Evolutionary conservation across 1,284 basidiomycete species (phyloP).

Genomic region (Coniophora puteana): DNA sequence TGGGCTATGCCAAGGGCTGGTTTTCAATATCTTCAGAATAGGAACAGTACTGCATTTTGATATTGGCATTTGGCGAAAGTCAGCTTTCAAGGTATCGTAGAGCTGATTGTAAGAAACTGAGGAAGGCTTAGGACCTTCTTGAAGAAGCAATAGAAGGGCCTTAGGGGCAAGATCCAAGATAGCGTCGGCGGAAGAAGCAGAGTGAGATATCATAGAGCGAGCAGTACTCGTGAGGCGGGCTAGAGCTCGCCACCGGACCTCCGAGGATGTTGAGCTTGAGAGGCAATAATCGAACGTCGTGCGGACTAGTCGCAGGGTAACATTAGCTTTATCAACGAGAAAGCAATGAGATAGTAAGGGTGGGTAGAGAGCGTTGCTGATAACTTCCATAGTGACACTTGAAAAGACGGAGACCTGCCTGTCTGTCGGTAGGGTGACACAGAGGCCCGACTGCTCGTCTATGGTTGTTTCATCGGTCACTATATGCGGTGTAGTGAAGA

Average conservation of each 20-base stretch:
- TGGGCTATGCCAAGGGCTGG: no score
- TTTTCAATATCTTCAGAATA: no score
- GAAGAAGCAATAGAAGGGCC: slow-evolving; percentile 30
- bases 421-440: no score
- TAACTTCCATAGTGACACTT: slow-evolving; percentile 40
- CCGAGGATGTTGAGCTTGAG: slow-evolving; percentile 33
- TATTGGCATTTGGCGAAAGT: no score
- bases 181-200: no score
- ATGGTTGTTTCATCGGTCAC: no score
- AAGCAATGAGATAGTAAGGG: slow-evolving; percentile 43
- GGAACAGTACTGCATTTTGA: no score
- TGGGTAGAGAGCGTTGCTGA: slow-evolving; percentile 37
- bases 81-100: no score
- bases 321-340: slow-evolving; percentile 41
- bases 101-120: no score
- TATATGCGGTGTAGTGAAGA: slow-evolving; percentile 21
- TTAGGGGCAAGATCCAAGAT: no score
- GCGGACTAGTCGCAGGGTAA: slow-evolving; percentile 34
- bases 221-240: slow-evolving; percentile 33
- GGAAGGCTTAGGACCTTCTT: slow-evolving; percentile 25
- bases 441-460: slow-evolving; percentile 34
- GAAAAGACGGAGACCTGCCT: slow-evolving; percentile 43
- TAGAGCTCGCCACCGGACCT: slow-evolving; percentile 36
- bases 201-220: slow-evolving; percentile 17
- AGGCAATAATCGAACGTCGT: slow-evolving; percentile 44